Conservation (phyloP, 2,329 filamentous ascomycete species). For the Colletotrichum coccodes region DNA sequence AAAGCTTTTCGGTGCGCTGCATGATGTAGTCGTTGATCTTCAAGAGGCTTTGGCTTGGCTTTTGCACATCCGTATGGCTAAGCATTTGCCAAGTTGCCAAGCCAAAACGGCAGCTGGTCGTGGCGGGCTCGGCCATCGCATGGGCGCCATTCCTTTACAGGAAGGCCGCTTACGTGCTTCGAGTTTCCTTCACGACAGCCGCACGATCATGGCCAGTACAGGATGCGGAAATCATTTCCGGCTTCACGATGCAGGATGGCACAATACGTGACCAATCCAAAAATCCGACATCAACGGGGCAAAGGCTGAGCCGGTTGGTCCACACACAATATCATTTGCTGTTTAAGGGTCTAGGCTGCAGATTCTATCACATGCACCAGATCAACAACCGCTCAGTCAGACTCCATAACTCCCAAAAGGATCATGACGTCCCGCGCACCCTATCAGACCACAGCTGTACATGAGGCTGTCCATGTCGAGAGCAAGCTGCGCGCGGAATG, state of each 20-base stretch:
- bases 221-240: neutral
- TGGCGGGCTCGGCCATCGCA: neutral
- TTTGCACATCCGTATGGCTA: neutral
- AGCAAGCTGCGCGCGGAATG: neutral
- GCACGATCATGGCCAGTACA: neutral
- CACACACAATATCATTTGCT: too few species aligned
- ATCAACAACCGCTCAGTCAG: neutral
- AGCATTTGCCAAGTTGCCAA: conserved; percentile 29
- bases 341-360: too few species aligned
- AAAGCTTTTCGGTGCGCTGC: neutral
- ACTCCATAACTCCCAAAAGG: neutral
- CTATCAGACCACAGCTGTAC: conserved; percentile 2
- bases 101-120: neutral
- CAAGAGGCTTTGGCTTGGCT: conserved; percentile 10
- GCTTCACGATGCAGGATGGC: neutral
- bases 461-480: conserved; percentile 20
- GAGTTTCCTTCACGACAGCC: neutral
- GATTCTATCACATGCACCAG: too few species aligned
- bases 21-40: neutral
- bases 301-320: neutral
- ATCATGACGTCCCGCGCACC: conserved; percentile 5
- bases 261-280: neutral
- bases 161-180: neutral
- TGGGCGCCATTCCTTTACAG: neutral
- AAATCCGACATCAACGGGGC: too few species aligned